Percentiles rank a stretch among this genome's conserved stretches.
These are phyloP conservation scores for Meredithiella fracta DNA, from an alignment of 2,329 filamentous ascomycete genomes.

Conservation along the genomic window DNA sequence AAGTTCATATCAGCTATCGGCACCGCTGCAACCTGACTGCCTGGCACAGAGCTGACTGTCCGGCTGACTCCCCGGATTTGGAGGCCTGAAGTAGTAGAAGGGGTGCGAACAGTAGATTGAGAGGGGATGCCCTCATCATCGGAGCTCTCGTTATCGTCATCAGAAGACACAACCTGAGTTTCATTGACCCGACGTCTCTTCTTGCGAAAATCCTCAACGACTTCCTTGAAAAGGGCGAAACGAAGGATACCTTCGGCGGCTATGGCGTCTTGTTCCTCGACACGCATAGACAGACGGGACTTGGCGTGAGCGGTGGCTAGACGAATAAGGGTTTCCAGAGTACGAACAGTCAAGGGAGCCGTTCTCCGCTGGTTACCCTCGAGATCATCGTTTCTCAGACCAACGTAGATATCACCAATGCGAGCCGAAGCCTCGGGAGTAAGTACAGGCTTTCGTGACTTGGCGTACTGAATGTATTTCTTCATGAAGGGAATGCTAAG, in stretches of 20 bases:
- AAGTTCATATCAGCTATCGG: not conserved
- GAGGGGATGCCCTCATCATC: conserved; percentile 30
- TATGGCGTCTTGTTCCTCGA: conserved; percentile 77
- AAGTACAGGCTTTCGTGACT: conserved; percentile 74
- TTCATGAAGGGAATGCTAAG: conserved; percentile 97
- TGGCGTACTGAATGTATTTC: conserved; percentile 98
- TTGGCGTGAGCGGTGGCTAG: conserved; percentile 92
- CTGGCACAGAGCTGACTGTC: conserved; percentile 20
- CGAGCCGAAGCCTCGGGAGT: conserved; percentile 85
- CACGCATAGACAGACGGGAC: conserved; percentile 67
- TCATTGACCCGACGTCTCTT: conserved; percentile 55
- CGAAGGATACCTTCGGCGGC: conserved; percentile 79
- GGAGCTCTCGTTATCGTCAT: conserved; percentile 43
- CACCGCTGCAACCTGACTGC: not conserved
- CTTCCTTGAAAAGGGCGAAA: conserved; percentile 94
- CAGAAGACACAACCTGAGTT: conserved; percentile 40
- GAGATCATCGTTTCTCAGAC: conserved; percentile 87
- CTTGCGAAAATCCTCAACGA: conserved; percentile 67
- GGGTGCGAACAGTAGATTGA: conserved; percentile 16
- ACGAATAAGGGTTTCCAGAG: conserved; percentile 94
- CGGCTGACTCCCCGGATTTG: conserved; percentile 18
- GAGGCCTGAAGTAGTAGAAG: conserved; percentile 13
- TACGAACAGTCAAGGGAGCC: conserved; percentile 90
- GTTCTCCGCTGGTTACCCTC: conserved; percentile 87
- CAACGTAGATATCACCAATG: conserved; percentile 80